A percentile compares a stretch with the other conserved stretches of the same genome.
Conservation (phyloP, 371 early-diverging fungal species). For the Mortierella polycephala region DNA sequence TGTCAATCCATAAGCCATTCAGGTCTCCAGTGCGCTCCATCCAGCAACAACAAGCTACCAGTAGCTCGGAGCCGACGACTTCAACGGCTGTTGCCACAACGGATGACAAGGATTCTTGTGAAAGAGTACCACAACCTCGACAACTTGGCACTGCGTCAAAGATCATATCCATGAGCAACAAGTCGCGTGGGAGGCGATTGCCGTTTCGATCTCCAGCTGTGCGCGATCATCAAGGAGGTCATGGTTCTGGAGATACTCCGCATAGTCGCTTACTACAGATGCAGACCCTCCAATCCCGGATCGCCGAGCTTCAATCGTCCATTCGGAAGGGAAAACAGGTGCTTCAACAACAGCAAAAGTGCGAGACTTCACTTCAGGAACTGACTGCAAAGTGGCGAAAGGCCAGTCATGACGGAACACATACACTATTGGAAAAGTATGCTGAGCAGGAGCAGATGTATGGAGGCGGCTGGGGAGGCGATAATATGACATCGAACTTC, state of each 20-base stretch:
- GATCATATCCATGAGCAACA: not conserved
- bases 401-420: slow-evolving; percentile 39
- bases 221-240: not conserved
- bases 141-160: not conserved
- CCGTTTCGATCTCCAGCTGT: slow-evolving; percentile 31
- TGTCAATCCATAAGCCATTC: slow-evolving; percentile 32
- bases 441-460: slow-evolving; percentile 22
- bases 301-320: slow-evolving; percentile 28
- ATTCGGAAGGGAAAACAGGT: slow-evolving; percentile 37
- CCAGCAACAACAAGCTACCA: not conserved
- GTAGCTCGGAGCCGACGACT: not conserved
- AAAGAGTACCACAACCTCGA: not conserved
- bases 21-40: slow-evolving; percentile 25
- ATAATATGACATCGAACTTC: not conserved
- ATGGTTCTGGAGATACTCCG: not conserved
- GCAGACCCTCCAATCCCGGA: slow-evolving; percentile 13
- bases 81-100: not conserved
- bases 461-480: not conserved
- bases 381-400: slow-evolving; percentile 46
- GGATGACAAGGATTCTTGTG: not conserved
- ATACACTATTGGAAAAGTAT: slow-evolving; percentile 29
- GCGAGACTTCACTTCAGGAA: slow-evolving; percentile 24
- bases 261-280: slow-evolving; percentile 15
- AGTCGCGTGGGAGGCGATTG: slow-evolving; percentile 1
- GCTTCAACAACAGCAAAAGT: slow-evolving; percentile 23